These are phyloP conservation scores for Spinacia oleracea DNA, from an alignment of 179 eudicot genomes.

Conservation along the genomic window DNA sequence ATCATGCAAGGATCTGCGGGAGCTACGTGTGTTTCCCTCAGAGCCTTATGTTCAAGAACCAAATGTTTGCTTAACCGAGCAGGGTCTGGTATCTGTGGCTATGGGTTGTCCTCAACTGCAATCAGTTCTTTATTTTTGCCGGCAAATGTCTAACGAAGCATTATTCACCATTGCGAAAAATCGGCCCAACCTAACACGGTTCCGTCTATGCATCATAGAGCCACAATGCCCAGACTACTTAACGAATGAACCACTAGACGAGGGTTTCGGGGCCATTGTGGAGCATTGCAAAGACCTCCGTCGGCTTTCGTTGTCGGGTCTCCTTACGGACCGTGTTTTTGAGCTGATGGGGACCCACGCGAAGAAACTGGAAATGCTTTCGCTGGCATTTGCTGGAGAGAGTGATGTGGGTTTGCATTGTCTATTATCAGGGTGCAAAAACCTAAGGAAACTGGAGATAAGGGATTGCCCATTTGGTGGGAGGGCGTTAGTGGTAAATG, in stretches of 20 bases:
- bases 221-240: conserved; percentile 77
- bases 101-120: conserved; percentile 85
- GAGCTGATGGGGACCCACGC: conserved; percentile 78
- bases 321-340: conserved; percentile 75
- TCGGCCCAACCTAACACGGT: conserved; percentile 76
- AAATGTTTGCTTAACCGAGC: conserved; percentile 76
- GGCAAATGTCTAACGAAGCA: conserved; percentile 88
- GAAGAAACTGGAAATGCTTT: conserved; percentile 92
- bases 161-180: conserved; percentile 63
- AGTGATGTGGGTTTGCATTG: conserved; percentile 80
- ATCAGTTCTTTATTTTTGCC: conserved; percentile 88
- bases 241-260: conserved; percentile 72
- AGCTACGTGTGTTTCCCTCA: conserved; percentile 89
- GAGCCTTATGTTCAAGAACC: conserved; percentile 77
- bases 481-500: conserved; percentile 77
- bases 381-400: conserved; percentile 92
- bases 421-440: conserved; percentile 79
- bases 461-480: conserved; percentile 97
- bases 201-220: conserved; percentile 90
- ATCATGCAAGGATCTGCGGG: conserved; percentile 83
- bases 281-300: conserved; percentile 70
- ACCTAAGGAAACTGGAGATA: conserved; percentile 81
- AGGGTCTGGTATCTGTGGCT: conserved; percentile 85
- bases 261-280: conserved; percentile 90
- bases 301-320: conserved; percentile 87